A percentile compares a stretch with the other conserved stretches of the same genome.
These are phyloP conservation scores for Oryza meyeriana DNA, from an alignment of 176 grass and related monocot genomes.

Conservation along the genomic window DNA sequence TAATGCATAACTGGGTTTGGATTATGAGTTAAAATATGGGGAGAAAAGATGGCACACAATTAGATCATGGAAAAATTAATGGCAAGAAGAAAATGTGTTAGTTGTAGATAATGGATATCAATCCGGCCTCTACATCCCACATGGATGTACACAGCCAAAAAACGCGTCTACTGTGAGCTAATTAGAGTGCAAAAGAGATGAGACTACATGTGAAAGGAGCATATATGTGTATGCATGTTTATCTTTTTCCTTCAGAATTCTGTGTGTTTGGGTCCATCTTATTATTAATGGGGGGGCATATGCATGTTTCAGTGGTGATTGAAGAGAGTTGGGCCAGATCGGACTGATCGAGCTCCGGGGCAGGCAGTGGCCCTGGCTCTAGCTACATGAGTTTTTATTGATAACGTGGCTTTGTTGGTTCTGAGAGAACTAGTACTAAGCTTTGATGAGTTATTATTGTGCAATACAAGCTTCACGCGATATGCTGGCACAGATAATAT, in stretches of 20 bases:
- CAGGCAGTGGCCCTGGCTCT: neutral
- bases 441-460: neutral
- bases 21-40: neutral
- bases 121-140: no score
- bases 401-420: conserved; percentile 2
- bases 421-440: neutral
- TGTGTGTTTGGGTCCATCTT: neutral
- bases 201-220: neutral
- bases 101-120: neutral
- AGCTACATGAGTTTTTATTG: neutral
- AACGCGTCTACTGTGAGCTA: neutral
- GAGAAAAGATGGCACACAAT: neutral
- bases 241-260: neutral
- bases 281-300: neutral
- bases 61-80: neutral
- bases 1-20: neutral
- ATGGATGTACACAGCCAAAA: neutral
- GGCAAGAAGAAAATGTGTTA: neutral
- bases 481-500: neutral
- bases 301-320: neutral
- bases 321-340: neutral
- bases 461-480: neutral
- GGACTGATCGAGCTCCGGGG: neutral
- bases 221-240: neutral
- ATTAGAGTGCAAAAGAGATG: neutral